Conservation (phyloP, 805 yeast species). For the Saccharomyces jurei region DNA sequence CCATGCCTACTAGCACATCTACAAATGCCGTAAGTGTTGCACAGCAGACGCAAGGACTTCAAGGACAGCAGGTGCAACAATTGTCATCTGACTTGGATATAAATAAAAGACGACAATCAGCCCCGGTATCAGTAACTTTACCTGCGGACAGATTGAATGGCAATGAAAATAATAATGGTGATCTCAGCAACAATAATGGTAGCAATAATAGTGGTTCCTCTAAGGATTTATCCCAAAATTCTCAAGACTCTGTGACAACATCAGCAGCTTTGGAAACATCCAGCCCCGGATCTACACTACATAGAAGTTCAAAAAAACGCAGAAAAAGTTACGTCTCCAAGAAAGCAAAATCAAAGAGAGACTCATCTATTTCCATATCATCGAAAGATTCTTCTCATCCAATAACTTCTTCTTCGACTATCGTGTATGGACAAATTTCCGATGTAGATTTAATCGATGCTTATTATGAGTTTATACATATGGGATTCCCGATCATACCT, state of each 20-base stretch:
- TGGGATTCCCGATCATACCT: conserved; percentile 33
- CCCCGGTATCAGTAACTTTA: not conserved
- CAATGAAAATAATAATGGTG: not conserved
- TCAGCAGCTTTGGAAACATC: not conserved
- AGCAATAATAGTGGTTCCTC: not conserved
- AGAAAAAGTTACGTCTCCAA: conserved; percentile 1
- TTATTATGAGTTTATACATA: conserved; percentile 41
- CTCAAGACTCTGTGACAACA: not conserved
- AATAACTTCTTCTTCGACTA: not conserved
- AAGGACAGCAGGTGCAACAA: not conserved
- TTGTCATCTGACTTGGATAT: not conserved
- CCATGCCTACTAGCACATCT: conserved; percentile 5
- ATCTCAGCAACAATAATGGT: not conserved
- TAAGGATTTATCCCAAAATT: not conserved
- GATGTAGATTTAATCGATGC: conserved; percentile 36
- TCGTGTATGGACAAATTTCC: conserved; percentile 24
- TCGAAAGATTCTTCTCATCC: not conserved
- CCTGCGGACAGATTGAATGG: not conserved
- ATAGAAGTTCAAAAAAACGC: conserved; percentile 2
- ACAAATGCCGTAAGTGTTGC: conserved; percentile 1
- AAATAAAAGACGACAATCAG: not conserved
- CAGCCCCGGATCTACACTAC: not conserved
- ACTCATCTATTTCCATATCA: not conserved
- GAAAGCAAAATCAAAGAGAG: not conserved
- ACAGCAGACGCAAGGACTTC: not conserved